phyloP scores from a whole-genome alignment of 2,329 filamentous ascomycete genomes.

The Canariomyces notabilis region DNA sequence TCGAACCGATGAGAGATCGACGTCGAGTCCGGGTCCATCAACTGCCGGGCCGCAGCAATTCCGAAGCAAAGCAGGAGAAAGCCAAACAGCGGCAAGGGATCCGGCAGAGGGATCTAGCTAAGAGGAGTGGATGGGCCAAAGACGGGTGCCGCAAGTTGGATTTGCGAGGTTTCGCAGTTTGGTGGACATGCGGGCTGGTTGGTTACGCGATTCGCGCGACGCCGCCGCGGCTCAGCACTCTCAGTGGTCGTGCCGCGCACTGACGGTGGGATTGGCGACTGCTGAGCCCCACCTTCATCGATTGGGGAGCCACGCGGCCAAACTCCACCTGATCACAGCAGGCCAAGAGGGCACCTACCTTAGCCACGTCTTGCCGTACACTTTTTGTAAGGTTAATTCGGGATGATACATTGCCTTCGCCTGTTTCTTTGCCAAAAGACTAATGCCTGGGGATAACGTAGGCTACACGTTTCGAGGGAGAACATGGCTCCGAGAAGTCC shows the following conservation, averaged over 20 bases:
- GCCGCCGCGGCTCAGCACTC: constrained; percentile 22
- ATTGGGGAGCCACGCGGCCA: not conserved
- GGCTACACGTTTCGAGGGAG: not conserved
- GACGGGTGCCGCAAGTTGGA: constrained; percentile 4
- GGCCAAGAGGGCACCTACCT: too few species aligned
- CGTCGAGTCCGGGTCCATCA: constrained; percentile 24
- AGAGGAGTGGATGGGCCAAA: constrained; percentile 10
- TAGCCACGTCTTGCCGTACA: not conserved
- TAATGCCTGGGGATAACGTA: not conserved
- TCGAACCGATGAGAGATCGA: constrained; percentile 21
- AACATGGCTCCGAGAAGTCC: not conserved
- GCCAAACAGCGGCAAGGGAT: constrained; percentile 3
- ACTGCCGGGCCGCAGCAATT: constrained; percentile 8
- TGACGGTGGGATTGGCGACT: constrained; percentile 4
- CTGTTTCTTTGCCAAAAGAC: too few species aligned
- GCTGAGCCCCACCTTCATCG: not conserved
- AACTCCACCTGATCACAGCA: too few species aligned
- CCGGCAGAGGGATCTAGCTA: not conserved
- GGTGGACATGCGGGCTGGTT: constrained; percentile 14
- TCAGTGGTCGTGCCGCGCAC: constrained; percentile 13
- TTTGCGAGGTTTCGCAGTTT: constrained; percentile 21
- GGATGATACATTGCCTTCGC: too few species aligned
- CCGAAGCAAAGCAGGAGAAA: too few species aligned
- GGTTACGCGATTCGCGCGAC: constrained; percentile 27
- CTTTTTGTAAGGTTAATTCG: too few species aligned